Conservation (phyloP, 78 protist species). For the Corallochytrium limacisporum region DNA sequence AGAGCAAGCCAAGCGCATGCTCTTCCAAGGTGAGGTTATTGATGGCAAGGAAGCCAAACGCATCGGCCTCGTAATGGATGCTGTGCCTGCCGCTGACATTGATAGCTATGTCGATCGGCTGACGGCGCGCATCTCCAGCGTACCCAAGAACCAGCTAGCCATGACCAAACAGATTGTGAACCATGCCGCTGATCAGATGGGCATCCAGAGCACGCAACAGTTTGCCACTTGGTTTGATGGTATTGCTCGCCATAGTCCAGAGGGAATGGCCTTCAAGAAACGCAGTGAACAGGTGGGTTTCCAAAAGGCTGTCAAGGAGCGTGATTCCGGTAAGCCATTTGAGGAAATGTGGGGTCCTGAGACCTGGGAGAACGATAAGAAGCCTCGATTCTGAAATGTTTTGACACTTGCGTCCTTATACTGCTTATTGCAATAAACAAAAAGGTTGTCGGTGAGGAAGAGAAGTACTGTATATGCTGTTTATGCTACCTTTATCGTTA, state of each 20-base stretch:
- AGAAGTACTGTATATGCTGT: no score
- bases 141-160: slow-evolving; percentile 2
- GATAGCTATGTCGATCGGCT: not conserved
- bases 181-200: not conserved
- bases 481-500: no score
- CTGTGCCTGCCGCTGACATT: not conserved
- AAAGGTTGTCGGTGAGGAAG: no score
- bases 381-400: no score
- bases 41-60: slow-evolving; percentile 4
- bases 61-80: not conserved
- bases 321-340: no score
- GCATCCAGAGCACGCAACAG: not conserved
- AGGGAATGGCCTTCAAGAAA: not conserved
- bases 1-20: slow-evolving; percentile 19
- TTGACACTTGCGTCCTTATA: no score
- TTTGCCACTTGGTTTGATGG: not conserved
- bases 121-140: not conserved
- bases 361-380: no score
- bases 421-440: no score
- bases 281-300: not conserved
- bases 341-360: no score
- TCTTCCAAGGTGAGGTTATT: not conserved
- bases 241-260: slow-evolving; percentile 3
- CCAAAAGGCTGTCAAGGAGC: not conserved
- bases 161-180: slow-evolving; percentile 2